phyloP scores from a whole-genome alignment of 768 basidiomycete species.

The Amanita rimosa region DNA sequence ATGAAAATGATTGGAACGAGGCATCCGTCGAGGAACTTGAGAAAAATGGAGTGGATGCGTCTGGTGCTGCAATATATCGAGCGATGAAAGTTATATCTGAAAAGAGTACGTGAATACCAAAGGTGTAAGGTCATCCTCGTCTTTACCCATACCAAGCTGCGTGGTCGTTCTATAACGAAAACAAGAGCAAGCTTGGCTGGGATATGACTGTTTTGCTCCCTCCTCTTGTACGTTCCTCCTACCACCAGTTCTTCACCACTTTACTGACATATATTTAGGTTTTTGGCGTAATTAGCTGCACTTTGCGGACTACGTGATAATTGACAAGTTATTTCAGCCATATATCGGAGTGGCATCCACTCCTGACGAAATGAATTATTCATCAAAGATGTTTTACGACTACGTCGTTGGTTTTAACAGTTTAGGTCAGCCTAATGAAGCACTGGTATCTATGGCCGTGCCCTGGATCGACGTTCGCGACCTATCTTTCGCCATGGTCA shows the following conservation, averaged over 20 bases:
- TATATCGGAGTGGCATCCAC: conserved; percentile 26
- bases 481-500: conserved; percentile 36
- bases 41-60: conserved; percentile 35
- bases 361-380: conserved; percentile 26
- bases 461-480: conserved; percentile 40
- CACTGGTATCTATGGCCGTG: conserved; percentile 8
- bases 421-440: conserved; percentile 11
- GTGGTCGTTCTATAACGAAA: conserved; percentile 27
- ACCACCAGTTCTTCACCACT: background rate
- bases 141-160: conserved; percentile 21
- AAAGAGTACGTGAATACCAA: conserved; percentile 21
- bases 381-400: conserved; percentile 20
- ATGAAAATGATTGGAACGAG: conserved; percentile 54
- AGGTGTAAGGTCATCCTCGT: background rate
- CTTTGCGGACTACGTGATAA: background rate
- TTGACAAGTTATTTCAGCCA: conserved; percentile 13
- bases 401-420: conserved; percentile 10
- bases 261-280: conserved; percentile 13
- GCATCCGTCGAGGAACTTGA: conserved; percentile 31
- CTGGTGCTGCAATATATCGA: conserved; percentile 32
- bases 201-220: conserved; percentile 45
- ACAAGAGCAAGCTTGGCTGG: conserved; percentile 21
- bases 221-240: conserved; percentile 31
- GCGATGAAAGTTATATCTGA: conserved; percentile 64
- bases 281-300: conserved; percentile 11